Evolutionary conservation across 768 basidiomycete genomes (phyloP), one percentile per base, ranked within the genome.

Genomic region (Wakefieldia striispora): DNA sequence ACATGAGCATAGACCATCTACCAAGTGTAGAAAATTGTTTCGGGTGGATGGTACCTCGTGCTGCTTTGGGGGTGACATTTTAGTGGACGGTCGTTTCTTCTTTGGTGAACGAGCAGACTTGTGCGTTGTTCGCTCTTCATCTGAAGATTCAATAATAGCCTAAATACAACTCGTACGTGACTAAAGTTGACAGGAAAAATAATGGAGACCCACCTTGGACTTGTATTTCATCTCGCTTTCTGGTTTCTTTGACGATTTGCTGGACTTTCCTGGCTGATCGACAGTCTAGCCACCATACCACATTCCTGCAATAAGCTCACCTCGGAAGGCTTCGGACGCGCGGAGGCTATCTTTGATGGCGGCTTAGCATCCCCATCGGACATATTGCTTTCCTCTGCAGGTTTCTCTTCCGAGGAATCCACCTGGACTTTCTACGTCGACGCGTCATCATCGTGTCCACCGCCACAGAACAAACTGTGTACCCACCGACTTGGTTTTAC

Each of bases 131-230:
- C 53, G 46, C n/a, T 55, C 65, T 26, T 65, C 66, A 13, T 56
- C 66, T 1, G 66, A 69, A 20, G 65, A 58, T 31, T 67, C 65
- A 9, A 69, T 55, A 12, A 51, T 43, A 37, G 65, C 58, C 66
- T 67, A 24, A 29, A 34, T 5, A 19, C 9, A 26, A 40, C 12
- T 21, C 37, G 5, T 44, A 26, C 23, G 45, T 24, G 19, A 37
- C 21, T 17, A 26, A 7, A 3, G 14, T 47, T 17, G 2, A 47
- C n/a, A 29, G 10, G n/a, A 16, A 21, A 11, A 3, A n/a, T n/a
- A 9, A 9, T 14, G 17, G 21, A 13, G 23, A 42, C 19, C 54
- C 23, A 63, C 66, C 48, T 57, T 64, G 45, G 67, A 68, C 44
- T 68, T 67, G 50, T 41, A 58, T 19, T 55, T 53, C 19, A 39